These are phyloP conservation scores for Euphorbia peplus DNA, from an alignment of 345 rosid species.

Conservation along the genomic window DNA sequence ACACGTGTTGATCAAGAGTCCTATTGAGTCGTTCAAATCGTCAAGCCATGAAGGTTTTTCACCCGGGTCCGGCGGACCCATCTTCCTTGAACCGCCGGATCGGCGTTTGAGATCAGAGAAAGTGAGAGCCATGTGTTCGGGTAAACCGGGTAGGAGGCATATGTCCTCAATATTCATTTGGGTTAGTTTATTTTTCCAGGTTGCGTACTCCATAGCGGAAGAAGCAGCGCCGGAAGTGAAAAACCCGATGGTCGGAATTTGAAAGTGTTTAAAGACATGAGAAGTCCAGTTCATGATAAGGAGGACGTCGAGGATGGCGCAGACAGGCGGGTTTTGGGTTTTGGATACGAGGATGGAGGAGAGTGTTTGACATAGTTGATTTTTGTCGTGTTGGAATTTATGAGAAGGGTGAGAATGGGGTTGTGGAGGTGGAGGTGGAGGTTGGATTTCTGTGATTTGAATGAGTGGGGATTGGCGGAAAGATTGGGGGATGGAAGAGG, in stretches of 20 bases:
- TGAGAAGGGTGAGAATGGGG: background rate
- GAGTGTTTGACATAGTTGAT: background rate
- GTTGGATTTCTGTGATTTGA: slow-evolving; percentile 18
- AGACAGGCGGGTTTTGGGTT: background rate
- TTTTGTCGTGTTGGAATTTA: too few relatives aligned
- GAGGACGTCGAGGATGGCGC: slow-evolving; percentile 8
- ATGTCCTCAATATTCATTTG: slow-evolving; percentile 9
- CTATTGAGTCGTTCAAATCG: background rate
- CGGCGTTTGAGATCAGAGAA: slow-evolving; percentile 22
- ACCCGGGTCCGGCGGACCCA: background rate
- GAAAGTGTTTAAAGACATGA: slow-evolving; percentile 19
- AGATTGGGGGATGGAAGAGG: slow-evolving; percentile 26
- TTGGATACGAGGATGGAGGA: background rate
- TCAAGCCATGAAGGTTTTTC: background rate
- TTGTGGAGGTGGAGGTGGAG: slow-evolving; percentile 1
- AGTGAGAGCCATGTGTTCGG: slow-evolving; percentile 28
- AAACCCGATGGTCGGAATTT: slow-evolving; percentile 21
- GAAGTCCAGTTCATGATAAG: background rate
- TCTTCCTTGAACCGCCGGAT: background rate
- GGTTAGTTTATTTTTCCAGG: slow-evolving; percentile 19
- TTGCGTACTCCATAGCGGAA: slow-evolving; percentile 31
- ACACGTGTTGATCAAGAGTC: slow-evolving; percentile 24
- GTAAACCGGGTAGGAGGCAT: slow-evolving; percentile 21
- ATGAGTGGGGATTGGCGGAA: slow-evolving; percentile 6
- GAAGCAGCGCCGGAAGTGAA: slow-evolving; percentile 37